Base-by-base conservation (phyloP, 2,329 filamentous ascomycete genomes). In the Penicillium frequentans region DNA sequence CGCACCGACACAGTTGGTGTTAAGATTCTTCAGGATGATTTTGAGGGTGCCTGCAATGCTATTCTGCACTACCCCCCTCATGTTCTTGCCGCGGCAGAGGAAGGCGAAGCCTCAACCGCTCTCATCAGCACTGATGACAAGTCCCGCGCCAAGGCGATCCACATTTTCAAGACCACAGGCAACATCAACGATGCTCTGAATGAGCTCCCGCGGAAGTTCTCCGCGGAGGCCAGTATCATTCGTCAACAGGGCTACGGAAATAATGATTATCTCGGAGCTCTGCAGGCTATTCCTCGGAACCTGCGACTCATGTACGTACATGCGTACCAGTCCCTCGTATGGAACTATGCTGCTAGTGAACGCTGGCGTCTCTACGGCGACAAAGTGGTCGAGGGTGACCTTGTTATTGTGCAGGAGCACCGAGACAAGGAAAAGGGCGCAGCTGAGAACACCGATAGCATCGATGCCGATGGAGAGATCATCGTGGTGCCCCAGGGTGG, bases 281-380 rank as follows among this genome's bases (percentile, higher is more conserved):
- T 99, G 51, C 84, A 89, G 69, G 83, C 84, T 53, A 93, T 99
- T 60, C 90, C 89, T 24, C 84, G 93, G 19, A 91, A 90, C 49
- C 81, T 98, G 66, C 86, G 92, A 44, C 85, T 91, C 57, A 97
- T 99, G 90, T 99, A 98, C 71, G 88, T 96, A 16, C 95, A 99
- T 73, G 93, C 95, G 5, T 98, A 97, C 75, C 95, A 99, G 74
- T 96, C 90, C 6, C 84, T 92, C 37, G 87, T 99, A 9, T 99
- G 93, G 93, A 99, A 99, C 77, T 85, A 86, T 64, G 90, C 86
- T 13, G 90, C 86, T 1, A 91, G 90, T 63, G 86, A 89, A 65
- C 89, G 95, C 47, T 96, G 91, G 89, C 84, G 86, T 43, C 78
- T 85, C 3, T 89, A 89, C 70, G 92, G 93, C 50, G 75, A 81